Conservation (phyloP, 1,284 basidiomycete genomes). For the Trichosporon inkin region DNA sequence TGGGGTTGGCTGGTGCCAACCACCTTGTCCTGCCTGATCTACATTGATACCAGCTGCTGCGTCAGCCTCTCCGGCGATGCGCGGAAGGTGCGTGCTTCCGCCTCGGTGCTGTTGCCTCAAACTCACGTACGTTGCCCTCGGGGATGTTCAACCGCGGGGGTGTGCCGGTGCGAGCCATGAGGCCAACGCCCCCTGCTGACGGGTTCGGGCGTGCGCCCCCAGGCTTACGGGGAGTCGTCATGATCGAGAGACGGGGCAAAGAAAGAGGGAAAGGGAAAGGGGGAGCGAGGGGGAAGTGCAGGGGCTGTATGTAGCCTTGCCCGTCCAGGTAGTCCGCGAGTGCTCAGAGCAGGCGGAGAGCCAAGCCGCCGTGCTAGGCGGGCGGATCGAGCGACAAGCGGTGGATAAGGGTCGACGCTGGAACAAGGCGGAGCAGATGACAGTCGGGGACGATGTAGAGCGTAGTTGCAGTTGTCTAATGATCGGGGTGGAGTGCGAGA, state of each 20-base stretch:
- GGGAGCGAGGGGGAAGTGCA: background rate
- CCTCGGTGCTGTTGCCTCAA: background rate
- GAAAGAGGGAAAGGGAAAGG: background rate
- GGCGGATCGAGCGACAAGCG: no score
- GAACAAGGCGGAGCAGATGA: no score
- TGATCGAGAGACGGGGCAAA: background rate
- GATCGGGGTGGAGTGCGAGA: background rate
- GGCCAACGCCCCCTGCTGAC: background rate
- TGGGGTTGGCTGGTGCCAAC: slow-evolving; percentile 39
- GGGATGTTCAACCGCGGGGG: slow-evolving; percentile 44
- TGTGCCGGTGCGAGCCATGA: background rate
- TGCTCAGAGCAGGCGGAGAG: no score
- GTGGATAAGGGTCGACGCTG: no score
- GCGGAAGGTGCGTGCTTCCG: background rate
- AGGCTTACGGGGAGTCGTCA: slow-evolving; percentile 19
- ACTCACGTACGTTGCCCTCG: slow-evolving; percentile 50
- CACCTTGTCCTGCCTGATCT: slow-evolving; percentile 43
- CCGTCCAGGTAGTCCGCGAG: no score
- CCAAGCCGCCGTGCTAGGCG: no score
- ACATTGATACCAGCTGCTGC: slow-evolving; percentile 43
- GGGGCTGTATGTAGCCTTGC: background rate
- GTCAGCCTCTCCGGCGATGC: background rate
- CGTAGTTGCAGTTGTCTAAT: background rate
- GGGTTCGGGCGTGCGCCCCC: slow-evolving; percentile 25
- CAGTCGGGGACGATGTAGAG: no score